phyloP scores from a whole-genome alignment of 1,139 yeast genomes.

The Scheffersomyces insectosa region DNA sequence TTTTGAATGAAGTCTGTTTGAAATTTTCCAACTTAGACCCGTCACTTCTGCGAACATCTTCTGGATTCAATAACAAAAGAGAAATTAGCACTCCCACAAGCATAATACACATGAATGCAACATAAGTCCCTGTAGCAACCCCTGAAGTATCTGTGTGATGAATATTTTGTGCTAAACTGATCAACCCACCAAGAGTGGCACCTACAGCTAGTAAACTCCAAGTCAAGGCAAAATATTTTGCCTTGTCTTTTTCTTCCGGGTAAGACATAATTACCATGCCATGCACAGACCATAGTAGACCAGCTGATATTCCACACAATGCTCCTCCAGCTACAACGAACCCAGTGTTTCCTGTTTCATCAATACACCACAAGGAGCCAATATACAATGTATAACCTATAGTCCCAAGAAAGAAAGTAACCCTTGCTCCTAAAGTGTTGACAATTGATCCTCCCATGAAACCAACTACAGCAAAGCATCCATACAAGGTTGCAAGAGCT shows the following conservation, averaged over 20 bases:
- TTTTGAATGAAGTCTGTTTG: conserved; percentile 1
- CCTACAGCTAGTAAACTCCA: conserved; percentile 1
- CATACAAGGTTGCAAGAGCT: conserved; percentile 6
- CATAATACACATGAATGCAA: conserved; percentile 2
- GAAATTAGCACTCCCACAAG: conserved; percentile 1
- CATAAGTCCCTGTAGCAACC: conserved; percentile 1
- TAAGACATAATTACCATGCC: conserved; percentile 3
- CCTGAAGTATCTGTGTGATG: conserved; percentile 1
- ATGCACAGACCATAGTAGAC: conserved; percentile 1
- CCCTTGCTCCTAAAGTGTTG: conserved; percentile 4
- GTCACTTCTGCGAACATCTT: conserved; percentile 1
- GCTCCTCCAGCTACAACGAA: conserved; percentile 4
- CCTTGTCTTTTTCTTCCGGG: conserved; percentile 2
- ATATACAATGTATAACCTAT: conserved; percentile 6
- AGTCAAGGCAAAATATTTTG: conserved; percentile 1
- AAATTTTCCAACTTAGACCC: conserved; percentile 1
- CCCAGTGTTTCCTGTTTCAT: conserved; percentile 5
- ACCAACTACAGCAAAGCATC: conserved; percentile 5
- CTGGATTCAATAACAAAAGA: neutral
- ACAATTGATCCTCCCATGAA: conserved; percentile 6
- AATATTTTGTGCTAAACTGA: neutral
- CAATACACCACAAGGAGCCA: conserved; percentile 5
- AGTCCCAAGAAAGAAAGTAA: conserved; percentile 5
- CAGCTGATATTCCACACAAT: conserved; percentile 1
- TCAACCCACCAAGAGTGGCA: conserved; percentile 2